These are phyloP conservation scores for Coemansia sp. DNA, from an alignment of 192 early-diverging fungal species.

Conservation along the genomic window DNA sequence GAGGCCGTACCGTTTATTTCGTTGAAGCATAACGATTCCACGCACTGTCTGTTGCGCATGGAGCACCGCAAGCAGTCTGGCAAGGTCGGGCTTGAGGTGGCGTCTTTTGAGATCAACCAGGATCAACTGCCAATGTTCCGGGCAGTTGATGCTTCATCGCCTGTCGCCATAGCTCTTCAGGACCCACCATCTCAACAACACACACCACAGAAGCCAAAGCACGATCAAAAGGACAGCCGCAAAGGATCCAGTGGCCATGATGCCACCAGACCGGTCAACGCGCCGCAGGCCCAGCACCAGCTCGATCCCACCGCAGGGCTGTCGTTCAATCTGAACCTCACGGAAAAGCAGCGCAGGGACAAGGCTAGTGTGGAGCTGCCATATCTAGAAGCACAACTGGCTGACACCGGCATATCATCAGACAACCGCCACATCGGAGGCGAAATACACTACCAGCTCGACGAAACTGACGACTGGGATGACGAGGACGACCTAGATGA, in stretches of 20 bases:
- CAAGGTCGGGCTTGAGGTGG: conserved; percentile 39
- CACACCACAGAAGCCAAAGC: background rate
- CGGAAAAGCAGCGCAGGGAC: conserved; percentile 76
- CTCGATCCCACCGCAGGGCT: conserved; percentile 74
- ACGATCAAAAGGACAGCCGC: background rate
- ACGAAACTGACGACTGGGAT: conserved; percentile 78
- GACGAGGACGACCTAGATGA: conserved; percentile 92
- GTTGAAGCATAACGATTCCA: conserved; percentile 26
- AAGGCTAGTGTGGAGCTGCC: conserved; percentile 77
- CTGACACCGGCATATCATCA: background rate
- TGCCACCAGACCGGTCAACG: background rate
- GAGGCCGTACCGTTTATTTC: conserved; percentile 22
- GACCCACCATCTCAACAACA: background rate
- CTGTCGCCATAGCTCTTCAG: background rate
- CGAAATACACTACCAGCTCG: conserved; percentile 79
- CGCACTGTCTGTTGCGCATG: conserved; percentile 29
- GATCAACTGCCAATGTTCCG: conserved; percentile 23
- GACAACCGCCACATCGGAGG: conserved; percentile 4
- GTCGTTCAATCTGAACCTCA: conserved; percentile 81
- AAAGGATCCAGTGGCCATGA: background rate
- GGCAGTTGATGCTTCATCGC: conserved; percentile 1
- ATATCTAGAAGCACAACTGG: conserved; percentile 60
- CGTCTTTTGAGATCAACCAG: conserved; percentile 33
- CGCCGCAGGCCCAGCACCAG: background rate
- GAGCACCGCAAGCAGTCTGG: conserved; percentile 48